Evolutionary conservation across 768 basidiomycete species (phyloP), one percentile per base, ranked within the genome.

Genomic region (Aureoboletus auriporus): DNA sequence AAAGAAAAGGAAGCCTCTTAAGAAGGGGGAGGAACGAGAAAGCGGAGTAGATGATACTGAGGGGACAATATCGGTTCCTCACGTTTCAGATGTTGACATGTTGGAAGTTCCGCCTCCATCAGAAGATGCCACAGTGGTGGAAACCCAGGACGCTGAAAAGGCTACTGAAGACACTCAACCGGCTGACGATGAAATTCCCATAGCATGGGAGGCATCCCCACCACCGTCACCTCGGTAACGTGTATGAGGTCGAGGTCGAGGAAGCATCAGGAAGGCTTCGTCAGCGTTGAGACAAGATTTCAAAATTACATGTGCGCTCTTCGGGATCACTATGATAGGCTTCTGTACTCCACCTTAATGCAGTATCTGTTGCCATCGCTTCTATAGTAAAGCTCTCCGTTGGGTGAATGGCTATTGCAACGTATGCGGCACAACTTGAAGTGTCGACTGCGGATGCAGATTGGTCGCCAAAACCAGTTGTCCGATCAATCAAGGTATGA

Each of bases 201-300:
- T 67, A 50, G 61, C 61, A 36, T 67, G 66, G 66, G 68, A 68
- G 20, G 56, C 52, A 31, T 58, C 66, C 30, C 65, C 65, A 11
- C 59, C 58, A 26, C 56, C 56, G 3, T 58, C 57, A 26, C 54
- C 62, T 27, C 42, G 26, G 49, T 49, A 27, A 40, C 20, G 20
- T 23, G 20, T 23, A 23, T 2, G 20, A 23, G 20, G 20, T 23
- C 20, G 20, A 23, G 20, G 20, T 23, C 20, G 20, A 23, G 20
- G 20, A 23, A 23, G 20, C 20, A 23, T 23, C 20, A 23, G 2
- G n/a, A n/a, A 23, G 20, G 20, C 20, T 23, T 23, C 20, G 20
- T 23, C 4, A 23, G 20, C 20, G 20, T 23, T n/a, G 20, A 23
- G 4, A 23, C 20, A 23, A 23, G 20, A 23, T 23, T 23, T 23